Base-by-base conservation (phyloP, 1,139 yeast species). In the Debaryomyces subglobosus region DNA sequence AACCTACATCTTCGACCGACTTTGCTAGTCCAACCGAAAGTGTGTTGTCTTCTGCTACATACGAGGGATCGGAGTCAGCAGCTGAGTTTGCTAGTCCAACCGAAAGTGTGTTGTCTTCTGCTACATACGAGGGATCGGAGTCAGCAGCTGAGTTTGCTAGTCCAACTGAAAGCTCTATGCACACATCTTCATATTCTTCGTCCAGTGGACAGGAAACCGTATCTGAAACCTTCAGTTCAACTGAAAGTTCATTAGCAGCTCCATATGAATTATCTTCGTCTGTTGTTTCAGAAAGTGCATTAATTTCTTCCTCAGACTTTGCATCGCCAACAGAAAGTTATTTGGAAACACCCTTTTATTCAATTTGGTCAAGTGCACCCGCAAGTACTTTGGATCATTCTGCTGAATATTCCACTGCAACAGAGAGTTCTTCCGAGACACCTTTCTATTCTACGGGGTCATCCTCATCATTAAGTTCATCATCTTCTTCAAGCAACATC, bases 121-220 rank as follows among this genome's bases (percentile, higher is more conserved):
- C 12, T 25, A 16, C 50, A n/a, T 18, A 43, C 9, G 40, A 41
- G 2, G 27, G 44, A 10, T 38, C 43, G 9, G 45, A 29, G 23
- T 42, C 30, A 23, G 4, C 48, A 13, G 12, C 45, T 15, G 40
- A 25, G n/a, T 43, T 39, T 25, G 36, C 51, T 34, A 37, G 46
- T 21, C 25, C 49, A 9, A 35, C 53, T 33, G 41, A 24, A 27
- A 23, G 41, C 15, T 21, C 48, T 18, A 23, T 16, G 30, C 12
- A 20, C 9, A 32, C 13, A 29, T 20, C 43, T 1, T 18, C 9
- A n/a, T 10, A 8, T 10, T 35, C 38, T 4, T 20, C 25, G 15
- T 9, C 8, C 8, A 21, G 7, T 20, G 15, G 9, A 7, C n/a
- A n/a, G 12, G 38, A 20, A 20, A 13, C 8, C 6, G 12, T 12